Base-by-base conservation (phyloP, 495 filamentous ascomycete genomes). In the Hypoxylon fuscum region DNA sequence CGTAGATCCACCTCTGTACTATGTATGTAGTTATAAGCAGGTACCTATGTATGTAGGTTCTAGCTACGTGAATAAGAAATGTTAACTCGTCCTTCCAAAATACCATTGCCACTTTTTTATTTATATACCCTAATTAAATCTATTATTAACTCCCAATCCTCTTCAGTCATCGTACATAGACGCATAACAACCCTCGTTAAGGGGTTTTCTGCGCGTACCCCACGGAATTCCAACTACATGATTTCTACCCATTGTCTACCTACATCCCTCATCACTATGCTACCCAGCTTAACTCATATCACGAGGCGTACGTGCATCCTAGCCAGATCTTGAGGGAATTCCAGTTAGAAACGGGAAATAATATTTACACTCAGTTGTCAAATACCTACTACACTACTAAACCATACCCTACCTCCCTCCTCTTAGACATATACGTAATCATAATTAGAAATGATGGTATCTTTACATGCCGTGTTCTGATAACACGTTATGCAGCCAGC, bases 81-180 rank as follows among this genome's bases (percentile, higher is more conserved):
- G n/a, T n/a, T n/a, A n/a, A n/a, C n/a, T n/a, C n/a, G n/a, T n/a
- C n/a, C n/a, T n/a, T n/a, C n/a, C n/a, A n/a, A n/a, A n/a, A n/a
- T n/a, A n/a, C n/a, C n/a, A n/a, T n/a, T n/a, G n/a, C n/a, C n/a
- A n/a, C n/a, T n/a, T n/a, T n/a, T n/a, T n/a, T n/a, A n/a, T n/a
- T n/a, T n/a, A n/a, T n/a, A n/a, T 23, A 49, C 47, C 53, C 55
- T 54, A 12, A 64, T 50, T 64, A 45, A 64, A 49, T 64, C 60
- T 63, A 63, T 63, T 63, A 57, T 63, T 63, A 63, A 51, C 53
- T 12, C 31, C 61, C 61, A 64, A 59, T 64, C 34, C 42, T 54
- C 9, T 55, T 32, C 27, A 9, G 42, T 27, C 10, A 35, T 54
- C 3, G 22, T n/a, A 15, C 2, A 23, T n/a, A 54, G 23, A 35